Conservation (phyloP, 192 early-diverging fungal genomes). For the Backusella mclennaniae region DNA sequence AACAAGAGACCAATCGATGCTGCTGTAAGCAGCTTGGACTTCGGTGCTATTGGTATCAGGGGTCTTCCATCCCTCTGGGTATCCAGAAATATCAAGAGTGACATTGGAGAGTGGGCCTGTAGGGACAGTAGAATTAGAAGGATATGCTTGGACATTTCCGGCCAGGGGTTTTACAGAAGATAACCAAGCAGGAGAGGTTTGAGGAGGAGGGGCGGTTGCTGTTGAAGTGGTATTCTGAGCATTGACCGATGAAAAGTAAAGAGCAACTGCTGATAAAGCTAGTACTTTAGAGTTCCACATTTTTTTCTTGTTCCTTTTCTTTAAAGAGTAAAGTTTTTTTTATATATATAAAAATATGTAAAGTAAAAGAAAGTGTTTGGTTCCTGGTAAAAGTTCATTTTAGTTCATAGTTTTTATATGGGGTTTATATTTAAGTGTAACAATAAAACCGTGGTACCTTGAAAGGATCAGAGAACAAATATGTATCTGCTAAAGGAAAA, state of each 20-base stretch:
- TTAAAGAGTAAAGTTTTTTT: background rate
- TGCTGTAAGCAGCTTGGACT: constrained; percentile 26
- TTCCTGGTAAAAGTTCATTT: background rate
- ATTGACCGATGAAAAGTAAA: background rate
- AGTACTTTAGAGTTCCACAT: background rate
- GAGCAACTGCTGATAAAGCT: background rate
- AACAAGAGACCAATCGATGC: constrained; percentile 38
- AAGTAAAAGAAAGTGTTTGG: background rate
- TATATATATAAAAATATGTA: background rate
- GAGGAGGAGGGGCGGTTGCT: constrained; percentile 3
- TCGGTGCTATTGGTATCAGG: constrained; percentile 40
- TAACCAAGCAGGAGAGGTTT: constrained; percentile 31
- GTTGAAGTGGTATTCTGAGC: background rate
- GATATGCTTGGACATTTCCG: constrained; percentile 24
- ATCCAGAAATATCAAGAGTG: constrained; percentile 17
- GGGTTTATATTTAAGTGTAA: background rate
- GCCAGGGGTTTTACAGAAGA: constrained; percentile 16
- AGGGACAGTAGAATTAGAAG: constrained; percentile 15
- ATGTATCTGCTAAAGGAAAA: background rate
- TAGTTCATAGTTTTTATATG: background rate
- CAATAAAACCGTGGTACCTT: background rate
- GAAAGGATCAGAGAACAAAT: background rate
- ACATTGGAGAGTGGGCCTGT: constrained; percentile 20
- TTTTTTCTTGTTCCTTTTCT: background rate
- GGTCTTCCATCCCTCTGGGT: constrained; percentile 35